Conservation (phyloP, 805 yeast genomes). For the Candida ovalis region DNA sequence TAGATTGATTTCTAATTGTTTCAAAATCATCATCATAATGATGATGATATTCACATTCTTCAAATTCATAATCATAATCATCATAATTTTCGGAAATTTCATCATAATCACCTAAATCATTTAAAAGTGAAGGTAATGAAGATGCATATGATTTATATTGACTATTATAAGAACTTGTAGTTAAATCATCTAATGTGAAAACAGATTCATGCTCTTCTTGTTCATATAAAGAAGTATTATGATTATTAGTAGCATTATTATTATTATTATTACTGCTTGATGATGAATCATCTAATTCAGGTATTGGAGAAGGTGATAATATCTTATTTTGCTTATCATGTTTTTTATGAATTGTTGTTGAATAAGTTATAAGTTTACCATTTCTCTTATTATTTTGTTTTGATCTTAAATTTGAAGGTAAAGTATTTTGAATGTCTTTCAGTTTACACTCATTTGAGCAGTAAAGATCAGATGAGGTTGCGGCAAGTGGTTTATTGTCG, state of each 20-base stretch:
- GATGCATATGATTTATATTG: conserved; percentile 15
- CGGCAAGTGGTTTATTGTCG: conserved; percentile 17
- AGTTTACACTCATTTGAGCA: conserved; percentile 21
- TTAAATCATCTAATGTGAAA: conserved; percentile 21
- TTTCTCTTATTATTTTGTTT: conserved; percentile 1
- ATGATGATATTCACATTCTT: conserved; percentile 3
- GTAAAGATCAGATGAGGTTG: conserved; percentile 10
- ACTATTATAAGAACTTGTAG: conserved; percentile 15
- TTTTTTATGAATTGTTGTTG: conserved; percentile 7
- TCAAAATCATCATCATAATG: background rate
- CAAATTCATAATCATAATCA: conserved; percentile 3
- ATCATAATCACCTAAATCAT: conserved; percentile 15
- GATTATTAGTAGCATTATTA: no score
- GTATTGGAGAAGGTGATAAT: background rate
- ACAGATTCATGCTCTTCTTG: conserved; percentile 15
- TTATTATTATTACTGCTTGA: no score
- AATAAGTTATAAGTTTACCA: conserved; percentile 15
- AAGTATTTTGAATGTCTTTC: conserved; percentile 10
- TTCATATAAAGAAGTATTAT: conserved; percentile 1
- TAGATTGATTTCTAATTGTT: background rate
- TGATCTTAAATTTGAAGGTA: no score
- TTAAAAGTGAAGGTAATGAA: conserved; percentile 22
- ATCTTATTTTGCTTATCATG: no score
- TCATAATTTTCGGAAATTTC: conserved; percentile 11
- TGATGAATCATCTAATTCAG: background rate